A percentile compares a stretch with the other conserved stretches of the same genome.
Evolutionary conservation across 306 rosid species (phyloP).

Genomic region (Sechiopsis laciniata): DNA sequence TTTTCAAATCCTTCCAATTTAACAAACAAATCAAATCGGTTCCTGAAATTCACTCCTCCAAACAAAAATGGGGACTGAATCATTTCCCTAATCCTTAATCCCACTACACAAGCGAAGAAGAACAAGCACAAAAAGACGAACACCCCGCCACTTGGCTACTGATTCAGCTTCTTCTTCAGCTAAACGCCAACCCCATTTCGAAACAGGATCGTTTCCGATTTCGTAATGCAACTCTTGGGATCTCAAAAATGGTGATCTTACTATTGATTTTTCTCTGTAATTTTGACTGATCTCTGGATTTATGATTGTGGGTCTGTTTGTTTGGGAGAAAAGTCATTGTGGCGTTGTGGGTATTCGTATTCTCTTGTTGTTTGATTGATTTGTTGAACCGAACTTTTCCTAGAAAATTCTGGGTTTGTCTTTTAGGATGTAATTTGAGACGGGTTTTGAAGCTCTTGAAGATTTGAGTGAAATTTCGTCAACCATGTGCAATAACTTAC

Average conservation of each 20-base stretch:
- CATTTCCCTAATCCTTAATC: conserved; percentile 3
- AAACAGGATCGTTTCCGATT: background rate
- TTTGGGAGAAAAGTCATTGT: background rate
- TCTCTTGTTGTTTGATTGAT: background rate
- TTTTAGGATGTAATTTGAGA: background rate
- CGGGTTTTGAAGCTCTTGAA: background rate
- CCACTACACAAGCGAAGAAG: background rate
- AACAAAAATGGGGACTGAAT: background rate
- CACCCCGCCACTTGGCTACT: conserved; percentile 13
- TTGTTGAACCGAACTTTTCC: background rate
- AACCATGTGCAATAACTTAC: background rate
- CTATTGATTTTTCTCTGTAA: background rate
- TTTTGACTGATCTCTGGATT: background rate
- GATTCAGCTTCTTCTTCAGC: background rate
- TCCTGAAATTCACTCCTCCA: background rate
- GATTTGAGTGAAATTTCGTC: conserved; percentile 10
- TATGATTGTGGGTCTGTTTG: background rate
- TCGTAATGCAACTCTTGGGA: background rate
- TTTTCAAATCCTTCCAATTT: conserved; percentile 13
- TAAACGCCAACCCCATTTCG: background rate
- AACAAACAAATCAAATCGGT: background rate
- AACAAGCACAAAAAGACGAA: background rate
- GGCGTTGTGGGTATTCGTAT: background rate
- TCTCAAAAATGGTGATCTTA: conserved; percentile 15
- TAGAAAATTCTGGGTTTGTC: conserved; percentile 18